These are phyloP conservation scores for Durusdinium trenchii DNA, from an alignment of 73 alveolate genomes.

Conservation along the genomic window DNA sequence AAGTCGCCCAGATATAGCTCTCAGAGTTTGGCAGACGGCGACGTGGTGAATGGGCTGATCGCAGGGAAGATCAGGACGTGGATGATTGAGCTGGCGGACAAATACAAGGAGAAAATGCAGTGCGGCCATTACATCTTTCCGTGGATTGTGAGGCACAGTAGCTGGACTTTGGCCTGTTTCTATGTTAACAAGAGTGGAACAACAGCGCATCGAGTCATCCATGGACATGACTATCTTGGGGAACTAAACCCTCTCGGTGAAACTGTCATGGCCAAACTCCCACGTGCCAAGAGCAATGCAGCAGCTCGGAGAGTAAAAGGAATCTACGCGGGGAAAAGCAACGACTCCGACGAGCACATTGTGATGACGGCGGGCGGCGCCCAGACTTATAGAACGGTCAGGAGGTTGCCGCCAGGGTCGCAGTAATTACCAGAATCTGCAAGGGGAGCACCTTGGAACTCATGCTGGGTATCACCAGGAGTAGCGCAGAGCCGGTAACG, in stretches of 20 bases:
- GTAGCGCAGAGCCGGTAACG: neutral
- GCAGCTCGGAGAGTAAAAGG: slow-evolving; percentile 42
- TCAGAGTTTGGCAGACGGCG: neutral
- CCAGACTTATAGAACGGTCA: neutral
- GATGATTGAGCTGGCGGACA: slow-evolving; percentile 2
- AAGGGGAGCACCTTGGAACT: slow-evolving; percentile 45
- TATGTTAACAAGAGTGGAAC: slow-evolving; percentile 15
- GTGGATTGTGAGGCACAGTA: slow-evolving; percentile 54
- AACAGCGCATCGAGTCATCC: neutral
- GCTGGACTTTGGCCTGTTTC: slow-evolving; percentile 16
- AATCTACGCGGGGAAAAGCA: neutral
- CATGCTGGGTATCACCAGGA: neutral
- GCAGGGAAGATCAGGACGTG: slow-evolving; percentile 56
- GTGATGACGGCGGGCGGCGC: slow-evolving; percentile 18
- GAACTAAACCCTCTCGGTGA: slow-evolving; percentile 16
- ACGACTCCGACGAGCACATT: slow-evolving; percentile 23
- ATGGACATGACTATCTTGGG: neutral
- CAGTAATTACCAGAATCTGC: slow-evolving; percentile 14
- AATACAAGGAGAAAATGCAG: neutral
- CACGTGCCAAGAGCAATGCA: neutral
- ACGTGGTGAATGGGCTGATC: slow-evolving; percentile 26
- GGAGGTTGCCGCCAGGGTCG: slow-evolving; percentile 13
- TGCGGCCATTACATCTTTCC: neutral
- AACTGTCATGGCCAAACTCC: slow-evolving; percentile 28
- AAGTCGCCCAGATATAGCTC: slow-evolving; percentile 20